Evolutionary conservation across 257 asterid genomes (phyloP).

Genomic region (Parsonsia alboflavescens): DNA sequence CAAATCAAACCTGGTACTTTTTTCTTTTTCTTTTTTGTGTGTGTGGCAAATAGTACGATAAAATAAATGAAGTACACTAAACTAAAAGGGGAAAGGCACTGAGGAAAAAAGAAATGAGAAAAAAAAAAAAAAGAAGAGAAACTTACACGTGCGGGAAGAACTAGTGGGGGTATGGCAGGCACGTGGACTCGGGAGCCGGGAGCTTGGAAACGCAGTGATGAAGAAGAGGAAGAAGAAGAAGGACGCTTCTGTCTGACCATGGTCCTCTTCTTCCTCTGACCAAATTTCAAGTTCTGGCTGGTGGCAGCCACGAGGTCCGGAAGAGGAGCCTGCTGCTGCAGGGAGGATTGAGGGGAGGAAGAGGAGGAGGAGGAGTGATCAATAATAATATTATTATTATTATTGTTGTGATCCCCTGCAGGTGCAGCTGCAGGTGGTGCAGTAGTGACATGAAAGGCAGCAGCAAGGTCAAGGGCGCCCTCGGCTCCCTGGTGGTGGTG

Average conservation of each 20-base stretch:
- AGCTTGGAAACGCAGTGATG: slow-evolving; percentile 3
- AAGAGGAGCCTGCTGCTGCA: not conserved
- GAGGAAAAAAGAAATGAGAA: no score
- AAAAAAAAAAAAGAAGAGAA: not conserved
- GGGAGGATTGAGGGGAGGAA: not conserved
- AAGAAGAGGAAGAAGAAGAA: not conserved
- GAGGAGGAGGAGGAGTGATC: not conserved
- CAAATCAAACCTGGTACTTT: no score
- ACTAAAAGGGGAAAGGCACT: not conserved
- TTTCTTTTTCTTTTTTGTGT: not conserved
- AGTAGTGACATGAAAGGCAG: not conserved
- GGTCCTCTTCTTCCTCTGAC: slow-evolving; percentile 5
- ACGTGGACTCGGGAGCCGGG: slow-evolving; percentile 8
- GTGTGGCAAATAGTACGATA: not conserved
- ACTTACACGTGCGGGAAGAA: slow-evolving; percentile 11
- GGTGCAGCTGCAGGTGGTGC: not conserved
- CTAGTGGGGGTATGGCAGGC: slow-evolving; percentile 3
- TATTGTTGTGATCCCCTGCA: not conserved
- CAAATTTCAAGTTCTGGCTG: not conserved
- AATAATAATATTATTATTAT: no score
- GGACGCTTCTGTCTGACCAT: slow-evolving; percentile 2
- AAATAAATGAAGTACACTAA: not conserved
- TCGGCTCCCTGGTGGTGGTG: no score
- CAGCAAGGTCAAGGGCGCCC: not conserved
- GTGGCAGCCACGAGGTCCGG: slow-evolving; percentile 6